Evolutionary conservation across 1,284 basidiomycete species (phyloP), one percentile per base, ranked within the genome.

Genomic region (Ustilago bromivora): DNA sequence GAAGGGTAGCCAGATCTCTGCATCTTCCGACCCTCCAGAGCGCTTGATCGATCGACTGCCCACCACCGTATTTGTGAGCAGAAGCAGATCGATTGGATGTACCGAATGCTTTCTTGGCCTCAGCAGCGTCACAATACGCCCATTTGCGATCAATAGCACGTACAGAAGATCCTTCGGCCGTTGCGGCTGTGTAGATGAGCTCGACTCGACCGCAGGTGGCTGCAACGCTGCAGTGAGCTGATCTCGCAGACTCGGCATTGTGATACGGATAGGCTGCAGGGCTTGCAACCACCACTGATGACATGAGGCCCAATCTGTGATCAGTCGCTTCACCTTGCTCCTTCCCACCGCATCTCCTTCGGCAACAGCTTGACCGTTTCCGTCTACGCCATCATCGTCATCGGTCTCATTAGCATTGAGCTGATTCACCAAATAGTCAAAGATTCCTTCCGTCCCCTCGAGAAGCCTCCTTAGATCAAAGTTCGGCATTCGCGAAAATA

Each of bases 91-190:
- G 40, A 78, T 64, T 28, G 96, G 95, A 86, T 99, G 95, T 65
- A 98, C 95, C 0, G 94, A 94, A 83, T 98, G 96, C 81, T 93
- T 95, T 84, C 90, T 91, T 0, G 96, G 96, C 63, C 97, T 89
- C 13, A 96, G 91, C 5, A 99, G 89, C 3, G 94, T 96, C 23
- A 98, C 90, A 1, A 99, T 92, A 31, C 91, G 90, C 15, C 91
- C 92, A 56, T 90, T 89, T 0, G 92, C 92, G 31, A 97, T 88
- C 13, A 99, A 88, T 19, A 98, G 89, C 13, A 96, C 91, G 83
- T 99, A 99, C 0, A 99, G 89, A 36, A 97, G 90, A 83, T 97
- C 85, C 58, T 84, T 78, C 13, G 76, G 80, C 11, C 95, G 92
- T 1, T 92, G 94, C 12, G 66, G 61, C 35, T 68, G 58, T 6